Evolutionary conservation across 129 eudicot genomes (phyloP).

Genomic region (Chrysanthemum lavandulifolium): DNA sequence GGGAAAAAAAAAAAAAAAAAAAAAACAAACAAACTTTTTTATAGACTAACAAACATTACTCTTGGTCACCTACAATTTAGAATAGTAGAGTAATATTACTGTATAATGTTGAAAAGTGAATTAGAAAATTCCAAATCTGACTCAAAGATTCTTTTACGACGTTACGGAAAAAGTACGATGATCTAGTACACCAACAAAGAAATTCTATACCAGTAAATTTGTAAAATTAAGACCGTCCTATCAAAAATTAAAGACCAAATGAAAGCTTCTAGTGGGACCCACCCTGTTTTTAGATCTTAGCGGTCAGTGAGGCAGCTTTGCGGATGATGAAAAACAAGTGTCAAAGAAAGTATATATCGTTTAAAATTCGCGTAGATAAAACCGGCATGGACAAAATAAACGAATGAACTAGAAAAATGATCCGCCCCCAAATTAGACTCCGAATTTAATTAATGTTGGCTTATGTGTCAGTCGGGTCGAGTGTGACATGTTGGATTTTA

Average conservation of each 20-base stretch:
- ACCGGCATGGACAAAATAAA: no score
- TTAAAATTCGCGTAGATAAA: not conserved
- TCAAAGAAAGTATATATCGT: slow-evolving; percentile 2
- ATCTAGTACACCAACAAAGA: slow-evolving; percentile 13
- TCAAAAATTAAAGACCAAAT: slow-evolving; percentile 6
- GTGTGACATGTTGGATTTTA: no score
- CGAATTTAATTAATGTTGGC: no score
- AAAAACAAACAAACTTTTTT: no score
- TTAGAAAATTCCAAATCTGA: slow-evolving; percentile 11
- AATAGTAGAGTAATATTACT: not conserved
- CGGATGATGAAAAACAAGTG: slow-evolving; percentile 16
- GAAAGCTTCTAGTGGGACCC: slow-evolving; percentile 25
- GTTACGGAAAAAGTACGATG: slow-evolving; percentile 20
- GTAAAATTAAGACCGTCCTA: slow-evolving; percentile 1
- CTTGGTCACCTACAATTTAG: not conserved
- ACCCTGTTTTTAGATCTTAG: slow-evolving; percentile 22
- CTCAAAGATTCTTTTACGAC: slow-evolving; percentile 2
- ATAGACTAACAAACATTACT: no score
- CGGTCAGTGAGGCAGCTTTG: slow-evolving; percentile 24
- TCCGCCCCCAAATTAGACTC: no score
- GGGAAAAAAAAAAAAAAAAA: no score
- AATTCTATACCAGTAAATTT: not conserved
- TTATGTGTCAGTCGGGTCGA: no score
- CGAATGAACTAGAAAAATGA: no score
- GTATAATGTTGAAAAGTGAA: not conserved